Percentiles rank a stretch among this genome's conserved stretches.
Conservation (phyloP, 352 stramenopile genomes). For the Phytopythium mirpurense region DNA sequence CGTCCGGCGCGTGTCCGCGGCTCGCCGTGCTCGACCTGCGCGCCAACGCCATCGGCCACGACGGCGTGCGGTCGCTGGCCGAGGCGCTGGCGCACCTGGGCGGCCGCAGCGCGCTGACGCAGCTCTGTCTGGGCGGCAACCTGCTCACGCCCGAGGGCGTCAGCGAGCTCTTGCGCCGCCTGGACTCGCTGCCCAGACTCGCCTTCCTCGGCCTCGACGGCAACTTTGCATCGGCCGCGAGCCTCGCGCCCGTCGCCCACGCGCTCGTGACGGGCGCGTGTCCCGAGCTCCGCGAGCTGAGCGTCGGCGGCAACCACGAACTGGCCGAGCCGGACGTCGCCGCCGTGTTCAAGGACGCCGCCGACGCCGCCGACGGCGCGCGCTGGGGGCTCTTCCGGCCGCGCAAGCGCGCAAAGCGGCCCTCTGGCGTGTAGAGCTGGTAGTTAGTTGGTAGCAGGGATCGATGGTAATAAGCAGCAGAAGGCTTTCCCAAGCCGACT, state of each 20-base stretch:
- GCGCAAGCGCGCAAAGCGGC: neutral
- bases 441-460: too few relatives aligned
- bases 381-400: conserved; percentile 16
- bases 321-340: conserved; percentile 9
- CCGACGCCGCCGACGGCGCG: conserved; percentile 11
- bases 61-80: conserved; percentile 14
- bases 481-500: too few relatives aligned
- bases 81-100: conserved; percentile 3
- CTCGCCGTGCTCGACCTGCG: conserved; percentile 18
- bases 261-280: conserved; percentile 10
- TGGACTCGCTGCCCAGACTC: conserved; percentile 11
- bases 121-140: conserved; percentile 22
- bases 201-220: conserved; percentile 18
- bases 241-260: conserved; percentile 11
- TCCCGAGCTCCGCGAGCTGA: conserved; percentile 17
- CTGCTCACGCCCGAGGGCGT: conserved; percentile 13
- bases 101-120: conserved; percentile 3
- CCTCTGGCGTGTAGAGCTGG: neutral
- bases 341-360: conserved; percentile 12
- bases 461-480: too few relatives aligned
- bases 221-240: conserved; percentile 19
- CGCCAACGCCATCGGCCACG: conserved; percentile 22
- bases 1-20: conserved; percentile 5
- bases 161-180: conserved; percentile 7
- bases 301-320: conserved; percentile 18